Base-by-base conservation (phyloP, 2,329 filamentous ascomycete genomes). In the Hypoxylon sp. region DNA sequence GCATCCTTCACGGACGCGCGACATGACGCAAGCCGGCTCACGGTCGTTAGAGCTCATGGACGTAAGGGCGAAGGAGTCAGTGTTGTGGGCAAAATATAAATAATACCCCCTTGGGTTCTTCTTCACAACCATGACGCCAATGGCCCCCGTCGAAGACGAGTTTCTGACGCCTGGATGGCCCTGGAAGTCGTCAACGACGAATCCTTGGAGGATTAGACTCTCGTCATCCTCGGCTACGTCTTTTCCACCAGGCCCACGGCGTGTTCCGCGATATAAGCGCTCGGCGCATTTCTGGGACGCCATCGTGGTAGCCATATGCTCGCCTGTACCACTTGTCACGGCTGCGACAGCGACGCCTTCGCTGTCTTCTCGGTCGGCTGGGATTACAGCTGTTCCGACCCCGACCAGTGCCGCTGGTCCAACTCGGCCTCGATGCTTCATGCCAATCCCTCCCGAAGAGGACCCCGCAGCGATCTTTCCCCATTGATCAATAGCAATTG, bases 301-400 rank as follows among this genome's bases (percentile, higher is more conserved):
- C 83, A 96, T 89, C 0, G 93, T 96, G 0, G 94, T 97, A 29
- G 92, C 91, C 90, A 99, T 99, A 72, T 99, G 95, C 76, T 99
- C 95, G 43, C 95, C 95, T 2, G 95, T 99, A 23, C 95, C 95
- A 71, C 92, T 97, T 33, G 92, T 96, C 18, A 97, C 92, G 21
- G 88, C 87, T 24, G 92, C 94, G 23, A 97, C 91, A 41, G 83
- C 86, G 6, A 86, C 82, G 41, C 81, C 79, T 2, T 91, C 86
- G 5, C 84, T 78, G 69, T 97, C 93, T 24, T 85, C 81, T 1
- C 84, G 79, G 60, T 92, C 86, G 21, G 81, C 79, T 1, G 94
- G 94, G n/a, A 97, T 84, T 23, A 99, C 89, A 29, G 91, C 90
- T 17, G 92, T 94, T 53, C 95, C 95, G 49, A 98, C 86, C 6